Conservation (phyloP, 805 yeast genomes). For the Teunomyces stri region DNA sequence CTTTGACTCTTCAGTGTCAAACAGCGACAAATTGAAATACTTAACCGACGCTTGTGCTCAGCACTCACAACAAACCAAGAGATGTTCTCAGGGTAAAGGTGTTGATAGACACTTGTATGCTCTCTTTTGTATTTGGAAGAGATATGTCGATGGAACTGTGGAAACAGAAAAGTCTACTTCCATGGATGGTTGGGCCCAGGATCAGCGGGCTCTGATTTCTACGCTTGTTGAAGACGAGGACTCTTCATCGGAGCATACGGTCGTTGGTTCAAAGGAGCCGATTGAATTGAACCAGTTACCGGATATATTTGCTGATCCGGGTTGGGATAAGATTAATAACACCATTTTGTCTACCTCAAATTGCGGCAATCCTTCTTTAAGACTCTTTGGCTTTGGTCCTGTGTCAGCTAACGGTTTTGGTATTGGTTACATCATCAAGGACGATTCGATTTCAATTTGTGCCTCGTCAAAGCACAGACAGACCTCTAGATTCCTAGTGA, state of each 20-base stretch:
- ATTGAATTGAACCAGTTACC: slow-evolving; percentile 48
- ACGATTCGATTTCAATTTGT: slow-evolving; percentile 50
- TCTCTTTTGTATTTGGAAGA: slow-evolving; percentile 81
- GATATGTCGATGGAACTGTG: slow-evolving; percentile 41
- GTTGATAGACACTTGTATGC: slow-evolving; percentile 91
- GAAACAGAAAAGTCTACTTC: slow-evolving; percentile 9
- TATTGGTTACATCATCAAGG: slow-evolving; percentile 53
- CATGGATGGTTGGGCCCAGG: slow-evolving; percentile 1
- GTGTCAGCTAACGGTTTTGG: slow-evolving; percentile 59
- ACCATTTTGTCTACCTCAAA: slow-evolving; percentile 68
- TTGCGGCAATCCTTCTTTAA: slow-evolving; percentile 60
- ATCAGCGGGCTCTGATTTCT: slow-evolving; percentile 14
- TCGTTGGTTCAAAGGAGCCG: slow-evolving; percentile 19
- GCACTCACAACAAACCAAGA: slow-evolving; percentile 66
- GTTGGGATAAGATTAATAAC: slow-evolving; percentile 84
- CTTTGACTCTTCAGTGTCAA: slow-evolving; percentile 62
- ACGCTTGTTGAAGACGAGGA: slow-evolving; percentile 16
- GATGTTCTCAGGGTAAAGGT: slow-evolving; percentile 77
- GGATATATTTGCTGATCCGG: slow-evolving; percentile 74
- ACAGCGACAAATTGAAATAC: slow-evolving; percentile 55
- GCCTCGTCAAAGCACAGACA: slow-evolving; percentile 62
- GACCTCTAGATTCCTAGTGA: slow-evolving; percentile 53
- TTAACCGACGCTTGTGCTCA: slow-evolving; percentile 67
- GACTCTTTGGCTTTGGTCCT: slow-evolving; percentile 60
- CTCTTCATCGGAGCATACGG: slow-evolving; percentile 29